These are phyloP conservation scores for Phoenix dactylifera DNA, from an alignment of 176 grass and related monocot genomes.

Conservation along the genomic window DNA sequence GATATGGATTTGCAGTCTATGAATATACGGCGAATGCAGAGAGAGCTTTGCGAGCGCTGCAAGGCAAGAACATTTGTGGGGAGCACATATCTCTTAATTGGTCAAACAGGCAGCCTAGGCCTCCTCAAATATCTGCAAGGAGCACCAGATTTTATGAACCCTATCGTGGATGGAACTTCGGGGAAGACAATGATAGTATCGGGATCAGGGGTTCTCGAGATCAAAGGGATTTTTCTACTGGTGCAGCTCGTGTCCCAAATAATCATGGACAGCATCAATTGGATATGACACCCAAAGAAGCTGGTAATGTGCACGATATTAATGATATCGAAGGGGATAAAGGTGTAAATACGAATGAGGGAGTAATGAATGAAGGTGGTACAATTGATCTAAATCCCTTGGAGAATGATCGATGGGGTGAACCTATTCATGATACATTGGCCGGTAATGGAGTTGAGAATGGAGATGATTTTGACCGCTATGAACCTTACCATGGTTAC, in stretches of 20 bases:
- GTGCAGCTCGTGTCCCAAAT: neutral
- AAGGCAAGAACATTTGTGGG: constrained; percentile 33
- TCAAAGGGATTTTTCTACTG: constrained; percentile 7
- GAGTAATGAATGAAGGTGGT: constrained; percentile 22
- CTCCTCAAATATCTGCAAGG: constrained; percentile 22
- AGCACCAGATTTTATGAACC: constrained; percentile 19
- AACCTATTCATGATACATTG: constrained; percentile 26
- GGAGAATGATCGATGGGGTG: constrained; percentile 46
- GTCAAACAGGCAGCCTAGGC: constrained; percentile 41
- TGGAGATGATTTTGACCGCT: constrained; percentile 29
- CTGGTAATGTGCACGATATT: neutral
- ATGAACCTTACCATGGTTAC: constrained; percentile 62
- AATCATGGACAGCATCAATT: constrained; percentile 1
- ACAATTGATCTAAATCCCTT: constrained; percentile 18
- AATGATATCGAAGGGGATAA: constrained; percentile 15
- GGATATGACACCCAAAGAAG: constrained; percentile 13
- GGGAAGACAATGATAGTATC: constrained; percentile 20
- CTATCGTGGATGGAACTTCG: constrained; percentile 7
- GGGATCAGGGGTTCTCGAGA: constrained; percentile 17
- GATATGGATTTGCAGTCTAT: constrained; percentile 55
- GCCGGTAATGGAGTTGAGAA: neutral
- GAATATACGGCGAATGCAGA: constrained; percentile 33
- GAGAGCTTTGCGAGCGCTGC: constrained; percentile 28
- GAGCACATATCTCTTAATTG: constrained; percentile 42
- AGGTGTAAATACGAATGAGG: constrained; percentile 9